Base-by-base conservation (phyloP, 495 filamentous ascomycete species). In the Chaetomidium leptoderma region DNA sequence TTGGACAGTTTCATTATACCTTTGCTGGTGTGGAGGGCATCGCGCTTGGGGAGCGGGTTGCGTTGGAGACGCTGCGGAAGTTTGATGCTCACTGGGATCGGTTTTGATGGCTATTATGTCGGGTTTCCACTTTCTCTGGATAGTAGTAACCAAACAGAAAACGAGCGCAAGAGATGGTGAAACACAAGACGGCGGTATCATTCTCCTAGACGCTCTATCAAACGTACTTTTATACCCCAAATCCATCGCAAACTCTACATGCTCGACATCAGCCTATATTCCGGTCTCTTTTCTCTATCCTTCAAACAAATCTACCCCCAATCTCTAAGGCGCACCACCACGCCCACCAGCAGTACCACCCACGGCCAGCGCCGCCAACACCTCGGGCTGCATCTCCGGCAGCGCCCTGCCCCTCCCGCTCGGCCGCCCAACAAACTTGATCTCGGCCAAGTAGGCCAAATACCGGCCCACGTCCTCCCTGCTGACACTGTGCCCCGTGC, bases 401-500 rank as follows among this genome's bases (percentile, higher is more conserved):
- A 87, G 60, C 17, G 72, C 59, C 26, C 74, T 76, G 4, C 79
- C 76, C 42, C 72, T 69, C 13, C 67, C 72, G 0, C 72, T 68
- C 9, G 89, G 87, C 37, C 59, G 51, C 11, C 75, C 74, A 47
- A 97, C 72, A 70, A 95, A 95, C 11, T 86, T 88, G 60, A 85
- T 78, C 42, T 78, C 78, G 9, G 85, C 76, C 36, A 96, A 72
- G 63, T 88, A 96, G 6, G 84, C 76, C 13, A 91, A 68, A 70
- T 91, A 96, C 39, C 81, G 67, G 11, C 88, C 89, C 43, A 93
- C 81, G 46, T 82, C 77, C 59, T 88, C 83, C 57, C 81, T 78
- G n/a, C 73, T 81, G 3, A 92, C 83, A 39, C 80, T 83, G 14
- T 78, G 76, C 10, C 86, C 87, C 0, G 76, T 79, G 30, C 81